Evolutionary conservation across 2,329 filamentous ascomycete genomes (phyloP).

Genomic region (Phaeosphaeriaceae sp.): DNA sequence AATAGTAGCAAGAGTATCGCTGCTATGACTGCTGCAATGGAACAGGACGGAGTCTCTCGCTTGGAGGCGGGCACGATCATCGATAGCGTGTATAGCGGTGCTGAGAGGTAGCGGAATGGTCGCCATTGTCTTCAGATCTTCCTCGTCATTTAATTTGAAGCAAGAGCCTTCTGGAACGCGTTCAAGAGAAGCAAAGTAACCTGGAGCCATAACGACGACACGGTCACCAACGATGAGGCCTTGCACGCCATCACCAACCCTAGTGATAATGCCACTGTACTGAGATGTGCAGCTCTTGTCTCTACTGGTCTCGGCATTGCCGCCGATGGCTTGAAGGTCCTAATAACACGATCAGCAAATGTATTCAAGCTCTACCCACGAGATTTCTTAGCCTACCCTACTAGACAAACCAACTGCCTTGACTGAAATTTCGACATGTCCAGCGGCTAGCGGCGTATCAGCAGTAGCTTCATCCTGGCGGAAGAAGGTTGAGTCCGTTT

Average conservation of each 20-base stretch:
- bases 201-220: not conserved
- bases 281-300: too few species aligned
- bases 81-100: not conserved
- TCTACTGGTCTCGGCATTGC: not conserved
- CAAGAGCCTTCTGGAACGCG: not conserved
- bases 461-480: not conserved
- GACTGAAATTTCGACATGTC: not conserved
- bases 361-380: not conserved
- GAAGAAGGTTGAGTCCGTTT: not conserved
- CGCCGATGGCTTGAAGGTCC: not conserved
- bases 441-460: not conserved
- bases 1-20: not conserved
- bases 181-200: not conserved
- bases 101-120: not conserved
- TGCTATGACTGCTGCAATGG: not conserved
- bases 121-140: not conserved
- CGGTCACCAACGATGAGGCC: not conserved
- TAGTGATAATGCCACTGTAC: too few species aligned
- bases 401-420: not conserved
- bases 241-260: too few species aligned
- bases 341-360: not conserved
- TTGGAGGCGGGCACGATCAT: not conserved
- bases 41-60: not conserved
- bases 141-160: not conserved
- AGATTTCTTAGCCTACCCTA: too few species aligned